Evolutionary conservation across 495 filamentous ascomycete genomes (phyloP), one percentile per base, ranked within the genome.

Genomic region (Penicillium waksmanii): DNA sequence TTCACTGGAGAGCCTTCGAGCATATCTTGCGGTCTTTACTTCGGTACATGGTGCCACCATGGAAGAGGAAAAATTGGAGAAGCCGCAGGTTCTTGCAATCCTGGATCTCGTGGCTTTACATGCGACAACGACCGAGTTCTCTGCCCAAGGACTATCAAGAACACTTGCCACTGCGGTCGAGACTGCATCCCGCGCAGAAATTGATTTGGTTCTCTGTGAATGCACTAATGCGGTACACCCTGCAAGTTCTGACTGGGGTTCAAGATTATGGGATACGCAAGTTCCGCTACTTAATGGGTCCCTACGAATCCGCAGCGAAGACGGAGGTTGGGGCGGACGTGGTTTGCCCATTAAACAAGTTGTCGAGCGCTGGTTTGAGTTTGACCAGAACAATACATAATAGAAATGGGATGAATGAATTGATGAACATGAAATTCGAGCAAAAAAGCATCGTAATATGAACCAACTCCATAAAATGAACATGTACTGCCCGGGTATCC

Each of bases 81-180:
- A 7, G 48, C 36, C 53, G 7, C 71, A 77, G 15, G 66, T 84
- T 23, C 72, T 96, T 13, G 79, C 86, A 12, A 70, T 93, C 11
- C 83, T 90, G 58, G 85, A 90, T 54, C 77, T 89, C 47, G 64
- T 96, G 11, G 72, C 77, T 31, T 70, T 91, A 36, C 93, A 96
- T 73, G 78, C 78, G n/a, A 72, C 79, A 27, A 93, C 90, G 5
- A 84, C 84, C 55, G 91, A 95, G 65, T 93, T 89, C 80, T 93
- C 89, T 44, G 91, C 88, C 0, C 92, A 96, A 69, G 93, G 92
- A 0, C 70, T 97, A 5, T 84, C 84, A 51, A 84, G 86, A 65
- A 90, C 87, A 5, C 76, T 90, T 15, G 83, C 92, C 11, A 70
- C 73, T 21, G 73, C 88, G 7, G 84, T 93, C 27, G 92, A 96